A percentile compares a stretch with the other conserved stretches of the same genome.
Evolutionary conservation across 306 rosid species (phyloP).

Genomic region (Cicer arietinum): DNA sequence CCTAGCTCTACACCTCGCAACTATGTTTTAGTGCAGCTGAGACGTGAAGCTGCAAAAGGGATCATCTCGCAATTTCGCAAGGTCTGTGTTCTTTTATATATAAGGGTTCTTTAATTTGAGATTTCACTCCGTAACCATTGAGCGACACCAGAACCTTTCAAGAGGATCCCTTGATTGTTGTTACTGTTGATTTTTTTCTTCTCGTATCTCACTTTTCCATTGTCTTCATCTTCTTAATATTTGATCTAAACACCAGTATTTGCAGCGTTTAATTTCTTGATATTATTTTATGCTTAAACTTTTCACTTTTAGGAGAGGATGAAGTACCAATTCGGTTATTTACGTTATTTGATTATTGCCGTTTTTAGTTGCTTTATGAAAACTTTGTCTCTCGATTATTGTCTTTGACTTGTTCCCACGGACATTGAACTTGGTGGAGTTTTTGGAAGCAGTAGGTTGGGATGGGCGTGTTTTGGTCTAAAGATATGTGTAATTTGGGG

Average conservation of each 20-base stretch:
- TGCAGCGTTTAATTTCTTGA: not conserved
- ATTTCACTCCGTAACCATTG: not conserved
- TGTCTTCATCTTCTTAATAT: not conserved
- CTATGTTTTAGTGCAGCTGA: too few relatives aligned
- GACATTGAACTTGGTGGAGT: not conserved
- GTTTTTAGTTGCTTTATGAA: not conserved
- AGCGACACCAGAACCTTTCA: slow-evolving; percentile 1
- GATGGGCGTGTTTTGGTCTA: not conserved
- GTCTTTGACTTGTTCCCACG: not conserved
- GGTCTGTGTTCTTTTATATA: not conserved
- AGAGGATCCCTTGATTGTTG: too few relatives aligned
- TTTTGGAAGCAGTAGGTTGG: not conserved
- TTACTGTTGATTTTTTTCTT: not conserved
- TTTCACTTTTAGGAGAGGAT: not conserved
- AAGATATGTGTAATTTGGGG: not conserved
- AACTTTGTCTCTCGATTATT: not conserved
- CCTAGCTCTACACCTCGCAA: not conserved
- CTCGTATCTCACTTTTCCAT: slow-evolving; percentile 8
- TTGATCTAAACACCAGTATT: not conserved
- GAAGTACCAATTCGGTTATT: not conserved
- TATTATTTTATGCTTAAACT: not conserved
- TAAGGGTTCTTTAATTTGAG: not conserved
- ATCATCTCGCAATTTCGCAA: not conserved
- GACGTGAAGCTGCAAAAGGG: not conserved
- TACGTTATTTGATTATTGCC: not conserved